These are phyloP conservation scores for Benincasa hispida DNA, from an alignment of 306 rosid genomes.

Conservation along the genomic window DNA sequence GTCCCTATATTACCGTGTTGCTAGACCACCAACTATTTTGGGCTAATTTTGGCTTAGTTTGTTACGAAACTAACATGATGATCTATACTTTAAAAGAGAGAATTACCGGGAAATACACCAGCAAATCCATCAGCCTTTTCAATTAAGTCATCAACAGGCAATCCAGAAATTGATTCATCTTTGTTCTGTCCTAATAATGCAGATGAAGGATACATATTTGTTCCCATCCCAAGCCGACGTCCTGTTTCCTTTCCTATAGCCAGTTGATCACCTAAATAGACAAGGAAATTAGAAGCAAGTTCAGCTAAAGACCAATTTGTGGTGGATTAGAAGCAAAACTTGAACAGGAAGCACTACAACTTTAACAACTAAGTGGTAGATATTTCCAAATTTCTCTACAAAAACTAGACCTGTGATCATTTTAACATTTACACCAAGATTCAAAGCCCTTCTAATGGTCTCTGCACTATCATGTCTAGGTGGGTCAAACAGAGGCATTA, in stretches of 20 bases:
- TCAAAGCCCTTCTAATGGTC: conserved; percentile 60
- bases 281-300: not conserved
- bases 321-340: not conserved
- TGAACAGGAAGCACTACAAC: not conserved
- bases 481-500: conserved; percentile 75
- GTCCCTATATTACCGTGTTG: not conserved
- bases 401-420: conserved; percentile 63
- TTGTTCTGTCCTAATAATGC: conserved; percentile 57
- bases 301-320: not conserved
- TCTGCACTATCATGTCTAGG: conserved; percentile 92
- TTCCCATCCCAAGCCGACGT: conserved; percentile 82
- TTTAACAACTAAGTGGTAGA: not conserved
- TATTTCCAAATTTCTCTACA: not conserved
- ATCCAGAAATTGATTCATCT: conserved; percentile 37
- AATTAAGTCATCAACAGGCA: conserved; percentile 77
- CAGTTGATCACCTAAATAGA: conserved; percentile 62
- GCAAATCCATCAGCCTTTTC: conserved; percentile 89
- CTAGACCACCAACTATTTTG: not conserved
- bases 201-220: conserved; percentile 82
- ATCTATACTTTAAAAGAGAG: not conserved
- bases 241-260: conserved; percentile 88
- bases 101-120: conserved; percentile 72
- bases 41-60: not conserved
- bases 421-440: conserved; percentile 78
- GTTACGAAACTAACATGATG: not conserved